Conservation (phyloP, 2,329 filamentous ascomycete species). For the Colletotrichum lentis region DNA sequence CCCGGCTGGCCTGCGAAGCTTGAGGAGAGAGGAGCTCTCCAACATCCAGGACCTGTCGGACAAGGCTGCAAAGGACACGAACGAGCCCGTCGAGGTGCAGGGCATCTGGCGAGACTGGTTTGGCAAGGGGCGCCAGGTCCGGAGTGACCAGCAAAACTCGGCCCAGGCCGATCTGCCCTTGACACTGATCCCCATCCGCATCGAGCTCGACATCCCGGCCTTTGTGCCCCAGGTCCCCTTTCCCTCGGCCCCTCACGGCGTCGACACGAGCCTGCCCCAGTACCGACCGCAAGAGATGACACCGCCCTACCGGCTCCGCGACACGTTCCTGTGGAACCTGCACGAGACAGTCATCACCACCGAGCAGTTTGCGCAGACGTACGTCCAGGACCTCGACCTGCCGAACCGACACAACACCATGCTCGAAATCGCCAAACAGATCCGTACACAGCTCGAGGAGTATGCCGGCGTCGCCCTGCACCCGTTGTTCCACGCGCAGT, state of each 20-base stretch:
- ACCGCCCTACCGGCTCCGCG: conserved; percentile 86
- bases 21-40: conserved; percentile 74
- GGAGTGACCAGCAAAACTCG: conserved; percentile 67
- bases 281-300: conserved; percentile 83
- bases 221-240: conserved; percentile 74
- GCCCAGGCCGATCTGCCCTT: conserved; percentile 80
- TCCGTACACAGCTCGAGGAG: conserved; percentile 93
- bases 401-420: conserved; percentile 76
- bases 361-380: conserved; percentile 89
- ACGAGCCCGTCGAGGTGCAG: conserved; percentile 81
- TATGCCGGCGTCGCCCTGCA: conserved; percentile 94
- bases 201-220: conserved; percentile 89
- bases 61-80: conserved; percentile 84
- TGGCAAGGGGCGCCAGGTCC: conserved; percentile 70
- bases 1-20: conserved; percentile 83
- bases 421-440: conserved; percentile 88
- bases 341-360: conserved; percentile 94
- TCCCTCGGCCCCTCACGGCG: conserved; percentile 61
- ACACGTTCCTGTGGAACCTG: conserved; percentile 97
- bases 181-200: conserved; percentile 92
- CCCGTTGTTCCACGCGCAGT: conserved; percentile 80
- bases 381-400: conserved; percentile 93
- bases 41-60: conserved; percentile 72
- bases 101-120: conserved; percentile 97
- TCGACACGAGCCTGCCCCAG: conserved; percentile 77